Conservation (phyloP, 225 moss, liverwort and hornwort genomes). For the Climacium dendroides region DNA sequence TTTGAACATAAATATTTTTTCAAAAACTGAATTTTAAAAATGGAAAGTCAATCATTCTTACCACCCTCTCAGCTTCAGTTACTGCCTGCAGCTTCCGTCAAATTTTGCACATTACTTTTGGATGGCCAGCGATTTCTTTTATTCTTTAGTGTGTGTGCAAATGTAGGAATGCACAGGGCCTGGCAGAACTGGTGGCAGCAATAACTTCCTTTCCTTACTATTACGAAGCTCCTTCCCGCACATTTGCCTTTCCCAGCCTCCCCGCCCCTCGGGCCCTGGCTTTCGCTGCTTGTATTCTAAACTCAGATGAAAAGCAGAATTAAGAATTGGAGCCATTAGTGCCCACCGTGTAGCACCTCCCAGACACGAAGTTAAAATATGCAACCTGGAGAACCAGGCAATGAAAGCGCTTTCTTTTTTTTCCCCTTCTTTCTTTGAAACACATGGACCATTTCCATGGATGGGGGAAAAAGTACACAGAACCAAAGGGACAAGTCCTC, state of each 20-base stretch:
- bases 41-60: background rate
- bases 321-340: background rate
- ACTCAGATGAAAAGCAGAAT: background rate
- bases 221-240: background rate
- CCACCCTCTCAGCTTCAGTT: background rate
- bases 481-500: too few species aligned
- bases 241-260: background rate
- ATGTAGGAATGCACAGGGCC: background rate
- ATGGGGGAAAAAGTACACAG: too few species aligned
- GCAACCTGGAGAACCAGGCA: background rate
- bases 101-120: background rate
- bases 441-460: too few species aligned
- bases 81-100: background rate
- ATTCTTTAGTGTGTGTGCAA: too few species aligned
- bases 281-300: background rate
- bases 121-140: background rate
- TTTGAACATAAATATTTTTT: too few species aligned
- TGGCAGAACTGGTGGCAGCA: background rate
- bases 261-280: too few species aligned
- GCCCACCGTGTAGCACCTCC: background rate
- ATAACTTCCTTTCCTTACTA: background rate
- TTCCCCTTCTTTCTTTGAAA: too few species aligned
- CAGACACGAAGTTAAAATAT: too few species aligned
- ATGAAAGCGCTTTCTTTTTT: background rate
- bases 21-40: rapidly evolving